Percentiles rank a stretch among this genome's conserved stretches.
Conservation (phyloP, 2,329 filamentous ascomycete species). For the Pseudopyricularia javanii region DNA sequence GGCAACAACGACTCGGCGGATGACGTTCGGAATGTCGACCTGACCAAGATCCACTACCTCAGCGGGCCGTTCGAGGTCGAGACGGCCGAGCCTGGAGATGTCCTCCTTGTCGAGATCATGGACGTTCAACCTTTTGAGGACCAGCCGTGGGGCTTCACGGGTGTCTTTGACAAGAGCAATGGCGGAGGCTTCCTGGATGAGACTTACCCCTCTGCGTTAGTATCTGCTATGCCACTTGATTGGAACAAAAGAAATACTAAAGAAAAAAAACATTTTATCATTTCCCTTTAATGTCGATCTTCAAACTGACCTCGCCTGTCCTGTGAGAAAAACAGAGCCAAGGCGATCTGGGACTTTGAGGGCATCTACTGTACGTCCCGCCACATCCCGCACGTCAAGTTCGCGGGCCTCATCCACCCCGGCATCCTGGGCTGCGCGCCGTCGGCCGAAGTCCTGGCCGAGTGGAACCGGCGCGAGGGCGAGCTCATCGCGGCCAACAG, state of each 20-base stretch:
- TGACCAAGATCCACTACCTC: conserved; percentile 77
- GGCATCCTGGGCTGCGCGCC: conserved; percentile 87
- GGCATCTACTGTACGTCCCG: conserved; percentile 64
- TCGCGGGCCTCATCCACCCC: conserved; percentile 81
- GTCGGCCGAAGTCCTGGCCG: conserved; percentile 60
- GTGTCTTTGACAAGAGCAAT: conserved; percentile 67
- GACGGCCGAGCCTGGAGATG: conserved; percentile 71
- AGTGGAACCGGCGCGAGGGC: conserved; percentile 75
- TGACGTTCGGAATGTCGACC: conserved; percentile 72
- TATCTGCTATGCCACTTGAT: conserved; percentile 3
- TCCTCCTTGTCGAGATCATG: conserved; percentile 80
- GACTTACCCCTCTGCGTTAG: conserved; percentile 69
- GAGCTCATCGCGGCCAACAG: conserved; percentile 62
- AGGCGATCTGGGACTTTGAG: conserved; percentile 48
- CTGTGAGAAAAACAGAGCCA: conserved; percentile 26
- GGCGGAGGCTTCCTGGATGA: conserved; percentile 85
- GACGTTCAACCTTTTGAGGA: conserved; percentile 84
- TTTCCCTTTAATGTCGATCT: too few species aligned
- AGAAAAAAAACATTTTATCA: too few species aligned
- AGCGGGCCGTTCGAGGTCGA: conserved; percentile 83
- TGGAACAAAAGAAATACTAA: too few species aligned
- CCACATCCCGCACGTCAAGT: conserved; percentile 78
- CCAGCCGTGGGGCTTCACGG: conserved; percentile 82
- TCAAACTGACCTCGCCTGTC: too few species aligned
- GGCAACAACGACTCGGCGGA: conserved; percentile 83